Percentiles rank a stretch among this genome's conserved stretches.
These are phyloP conservation scores for Pilatotrama ljubarskyi DNA, from an alignment of 768 basidiomycete species.

Conservation along the genomic window DNA sequence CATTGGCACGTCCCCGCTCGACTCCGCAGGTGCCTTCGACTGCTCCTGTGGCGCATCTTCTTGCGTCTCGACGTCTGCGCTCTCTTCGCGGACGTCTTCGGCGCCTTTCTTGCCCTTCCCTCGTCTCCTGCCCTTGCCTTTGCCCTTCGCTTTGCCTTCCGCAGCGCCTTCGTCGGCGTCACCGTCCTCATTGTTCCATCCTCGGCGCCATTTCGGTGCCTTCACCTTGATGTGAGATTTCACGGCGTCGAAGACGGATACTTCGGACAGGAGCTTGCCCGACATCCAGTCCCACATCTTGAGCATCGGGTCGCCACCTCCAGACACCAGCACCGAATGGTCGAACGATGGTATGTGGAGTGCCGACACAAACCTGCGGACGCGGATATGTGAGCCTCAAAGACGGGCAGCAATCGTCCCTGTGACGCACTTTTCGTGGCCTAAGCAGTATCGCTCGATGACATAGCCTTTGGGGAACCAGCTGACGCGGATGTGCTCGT, in stretches of 20 bases:
- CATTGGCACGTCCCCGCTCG: slow-evolving; percentile 27
- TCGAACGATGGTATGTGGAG: slow-evolving; percentile 62
- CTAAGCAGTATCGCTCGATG: slow-evolving; percentile 86
- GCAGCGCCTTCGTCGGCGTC: slow-evolving; percentile 25
- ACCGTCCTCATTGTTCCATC: slow-evolving; percentile 29
- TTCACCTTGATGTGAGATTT: slow-evolving; percentile 41
- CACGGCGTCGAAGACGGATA: slow-evolving; percentile 47
- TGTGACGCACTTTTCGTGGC: slow-evolving; percentile 71
- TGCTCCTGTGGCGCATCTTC: slow-evolving; percentile 34
- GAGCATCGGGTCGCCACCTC: slow-evolving; percentile 80
- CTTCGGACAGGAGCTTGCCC: slow-evolving; percentile 52
- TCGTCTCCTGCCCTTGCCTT: slow-evolving; percentile 18
- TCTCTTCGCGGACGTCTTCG: slow-evolving; percentile 23
- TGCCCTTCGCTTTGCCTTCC: slow-evolving; percentile 25
- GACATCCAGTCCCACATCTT: slow-evolving; percentile 81
- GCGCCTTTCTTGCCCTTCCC: slow-evolving; percentile 19
- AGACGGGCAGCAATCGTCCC: neutral
- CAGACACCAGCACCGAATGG: slow-evolving; percentile 65
- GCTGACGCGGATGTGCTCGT: slow-evolving; percentile 93
- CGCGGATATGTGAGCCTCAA: neutral
- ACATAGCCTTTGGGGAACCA: slow-evolving; percentile 85
- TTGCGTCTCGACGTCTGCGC: slow-evolving; percentile 34
- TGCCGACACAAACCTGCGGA: slow-evolving; percentile 75
- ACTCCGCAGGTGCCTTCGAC: slow-evolving; percentile 21
- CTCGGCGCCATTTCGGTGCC: slow-evolving; percentile 32